Evolutionary conservation across 768 basidiomycete genomes (phyloP), one percentile per base, ranked within the genome.

Genomic region (Lentinula guzmanii): DNA sequence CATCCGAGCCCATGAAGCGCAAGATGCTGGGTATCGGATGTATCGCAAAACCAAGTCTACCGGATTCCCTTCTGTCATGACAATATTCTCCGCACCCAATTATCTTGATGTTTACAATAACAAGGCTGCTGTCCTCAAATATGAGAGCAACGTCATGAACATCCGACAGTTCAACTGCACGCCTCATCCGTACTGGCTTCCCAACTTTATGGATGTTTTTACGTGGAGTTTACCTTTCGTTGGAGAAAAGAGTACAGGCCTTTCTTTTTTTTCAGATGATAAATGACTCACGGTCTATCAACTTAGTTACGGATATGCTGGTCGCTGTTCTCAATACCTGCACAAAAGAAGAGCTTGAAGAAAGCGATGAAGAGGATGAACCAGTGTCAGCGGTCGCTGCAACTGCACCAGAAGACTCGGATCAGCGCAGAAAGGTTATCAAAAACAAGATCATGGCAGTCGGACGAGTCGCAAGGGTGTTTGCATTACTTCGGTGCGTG

Each of bases 1-100:
- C 74, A 98, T 99, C 63, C 86, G 97, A 48, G 97, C 95, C 1
- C 97, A 99, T 67, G 96, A 99, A 73, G 97, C 96, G 6, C 96
- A 99, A 75, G 96, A 99, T 79, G 95, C 96, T 42, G 96, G 96
- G 92, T 97, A 96, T 72, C 92, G 95, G 59, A 98, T 98, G 97
- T 98, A 98, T 71, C 91, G 95, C 66, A 99, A 99, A 76, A 98
- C 96, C 4, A 93, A 94, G 75, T 91, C 93, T 18, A 98, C 95
- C 0, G 95, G 96, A 5, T 98, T 99, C 80, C 96, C 97, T 16
- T 96, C 95, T 15, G 95, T 99, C 62, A 98, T 99, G 95, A 98
- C 96, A n/a, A 95, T 99, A 69, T 99, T 99, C 77, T 95, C 93
- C 15, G 95, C 95, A 7, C 97, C 97, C 45, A 95, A 98, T 72